Conservation (phyloP, 116 monocot species). For the Dioscorea cayenensis region DNA sequence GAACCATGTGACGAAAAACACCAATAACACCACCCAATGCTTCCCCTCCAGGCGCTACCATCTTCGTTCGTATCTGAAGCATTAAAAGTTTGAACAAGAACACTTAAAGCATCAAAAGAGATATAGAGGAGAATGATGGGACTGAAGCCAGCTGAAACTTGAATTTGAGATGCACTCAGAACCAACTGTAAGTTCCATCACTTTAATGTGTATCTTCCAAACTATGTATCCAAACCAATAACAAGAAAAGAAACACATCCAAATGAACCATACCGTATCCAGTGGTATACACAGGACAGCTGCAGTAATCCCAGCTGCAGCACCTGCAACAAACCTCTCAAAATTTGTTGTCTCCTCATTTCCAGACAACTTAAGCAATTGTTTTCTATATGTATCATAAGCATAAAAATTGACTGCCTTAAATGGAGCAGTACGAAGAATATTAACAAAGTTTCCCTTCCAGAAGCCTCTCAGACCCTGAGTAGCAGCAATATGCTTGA, state of each 20-base stretch:
- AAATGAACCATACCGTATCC: conserved; percentile 67
- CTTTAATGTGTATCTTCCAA: neutral
- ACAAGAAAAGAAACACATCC: neutral
- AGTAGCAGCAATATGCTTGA: conserved; percentile 55
- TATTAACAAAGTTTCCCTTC: conserved; percentile 96
- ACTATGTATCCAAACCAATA: neutral
- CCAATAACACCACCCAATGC: conserved; percentile 81
- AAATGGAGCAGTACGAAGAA: conserved; percentile 96
- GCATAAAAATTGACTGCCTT: conserved; percentile 96
- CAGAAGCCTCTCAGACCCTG: conserved; percentile 94
- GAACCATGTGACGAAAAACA: conserved; percentile 72
- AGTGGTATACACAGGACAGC: conserved; percentile 80
- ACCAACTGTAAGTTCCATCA: neutral
- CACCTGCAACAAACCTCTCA: conserved; percentile 84
- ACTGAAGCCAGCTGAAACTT: too few relatives aligned
- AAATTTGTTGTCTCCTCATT: conserved; percentile 81
- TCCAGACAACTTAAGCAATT: conserved; percentile 68
- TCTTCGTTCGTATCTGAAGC: conserved; percentile 78
- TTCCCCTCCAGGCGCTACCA: conserved; percentile 97
- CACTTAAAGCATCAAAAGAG: neutral
- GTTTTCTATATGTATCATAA: conserved; percentile 90
- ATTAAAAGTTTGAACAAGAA: neutral
- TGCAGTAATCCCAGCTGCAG: conserved; percentile 86
- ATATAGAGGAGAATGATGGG: too few relatives aligned
- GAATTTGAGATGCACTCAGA: neutral